These are phyloP conservation scores for Dendrobium huoshanense DNA, from an alignment of 106 monocot genomes.

Conservation along the genomic window DNA sequence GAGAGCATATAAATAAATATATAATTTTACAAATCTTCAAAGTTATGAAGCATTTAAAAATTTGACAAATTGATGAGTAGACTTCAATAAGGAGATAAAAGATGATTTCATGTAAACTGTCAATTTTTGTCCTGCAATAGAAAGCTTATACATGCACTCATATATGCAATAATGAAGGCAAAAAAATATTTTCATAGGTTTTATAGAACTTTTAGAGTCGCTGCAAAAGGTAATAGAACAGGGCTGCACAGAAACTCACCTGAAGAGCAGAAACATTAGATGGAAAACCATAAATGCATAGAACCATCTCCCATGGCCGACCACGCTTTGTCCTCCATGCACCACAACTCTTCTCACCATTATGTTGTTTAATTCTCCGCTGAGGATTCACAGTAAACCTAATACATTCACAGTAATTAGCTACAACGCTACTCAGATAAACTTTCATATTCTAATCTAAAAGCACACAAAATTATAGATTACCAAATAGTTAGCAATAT, in stretches of 20 bases:
- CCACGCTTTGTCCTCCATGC: conserved; percentile 73
- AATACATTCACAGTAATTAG: background rate
- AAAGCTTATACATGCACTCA: background rate
- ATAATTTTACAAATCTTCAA: background rate
- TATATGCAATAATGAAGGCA: background rate
- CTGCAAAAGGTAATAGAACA: background rate
- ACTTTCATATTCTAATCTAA: background rate
- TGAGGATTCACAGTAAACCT: conserved; percentile 83
- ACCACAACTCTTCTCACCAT: conserved; percentile 72
- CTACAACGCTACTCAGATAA: background rate
- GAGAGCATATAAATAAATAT: background rate
- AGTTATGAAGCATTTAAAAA: background rate
- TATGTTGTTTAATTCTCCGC: conserved; percentile 86
- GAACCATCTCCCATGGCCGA: conserved; percentile 95
- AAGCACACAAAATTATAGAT: background rate
- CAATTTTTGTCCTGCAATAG: background rate
- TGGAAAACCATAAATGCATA: conserved; percentile 91
- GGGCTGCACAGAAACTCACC: conserved; percentile 22
- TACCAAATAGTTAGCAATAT: background rate
- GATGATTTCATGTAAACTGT: background rate
- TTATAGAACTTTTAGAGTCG: background rate
- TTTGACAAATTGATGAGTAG: background rate
- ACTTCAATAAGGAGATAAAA: background rate
- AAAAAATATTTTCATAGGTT: background rate
- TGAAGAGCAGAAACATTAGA: conserved; percentile 83